Conservation (phyloP, 2,329 filamentous ascomycete species). For the Alternaria gansuensis region DNA sequence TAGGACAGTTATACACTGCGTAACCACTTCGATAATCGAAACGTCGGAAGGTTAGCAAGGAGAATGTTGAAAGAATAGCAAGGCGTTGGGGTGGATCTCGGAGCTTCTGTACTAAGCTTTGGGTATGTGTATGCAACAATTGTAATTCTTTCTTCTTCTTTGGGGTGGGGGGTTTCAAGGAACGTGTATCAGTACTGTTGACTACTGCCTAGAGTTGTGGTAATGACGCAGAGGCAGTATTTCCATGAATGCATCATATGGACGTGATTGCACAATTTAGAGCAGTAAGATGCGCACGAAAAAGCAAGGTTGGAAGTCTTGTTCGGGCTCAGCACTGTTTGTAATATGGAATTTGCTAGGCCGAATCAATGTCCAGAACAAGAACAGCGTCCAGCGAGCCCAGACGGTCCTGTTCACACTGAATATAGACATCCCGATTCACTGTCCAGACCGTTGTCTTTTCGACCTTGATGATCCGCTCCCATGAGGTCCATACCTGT, state of each 20-base stretch:
- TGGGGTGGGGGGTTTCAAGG: not conserved
- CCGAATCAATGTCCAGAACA: not conserved
- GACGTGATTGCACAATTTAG: not conserved
- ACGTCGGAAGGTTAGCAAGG: not conserved
- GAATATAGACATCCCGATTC: not conserved
- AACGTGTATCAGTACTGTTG: slow-evolving; percentile 13
- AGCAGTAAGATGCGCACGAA: not conserved
- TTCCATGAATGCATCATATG: not conserved
- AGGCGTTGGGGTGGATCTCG: slow-evolving; percentile 15
- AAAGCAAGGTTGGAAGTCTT: not conserved
- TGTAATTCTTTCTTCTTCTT: slow-evolving; percentile 2
- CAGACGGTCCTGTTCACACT: not conserved
- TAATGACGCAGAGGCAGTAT: not conserved
- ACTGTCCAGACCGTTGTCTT: not conserved
- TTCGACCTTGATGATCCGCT: not conserved
- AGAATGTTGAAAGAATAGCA: slow-evolving; percentile 11
- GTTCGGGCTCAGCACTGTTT: not conserved
- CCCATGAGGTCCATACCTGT: not conserved
- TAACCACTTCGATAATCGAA: not conserved
- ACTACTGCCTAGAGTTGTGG: not conserved
- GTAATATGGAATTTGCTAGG: not conserved
- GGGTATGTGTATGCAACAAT: not conserved
- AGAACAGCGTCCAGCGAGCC: not conserved
- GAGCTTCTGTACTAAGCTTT: not conserved
- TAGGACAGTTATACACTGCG: slow-evolving; percentile 25